A percentile compares a stretch with the other conserved stretches of the same genome.
Evolutionary conservation across 768 basidiomycete genomes (phyloP).

Genomic region (Cyclocybe aegerita): DNA sequence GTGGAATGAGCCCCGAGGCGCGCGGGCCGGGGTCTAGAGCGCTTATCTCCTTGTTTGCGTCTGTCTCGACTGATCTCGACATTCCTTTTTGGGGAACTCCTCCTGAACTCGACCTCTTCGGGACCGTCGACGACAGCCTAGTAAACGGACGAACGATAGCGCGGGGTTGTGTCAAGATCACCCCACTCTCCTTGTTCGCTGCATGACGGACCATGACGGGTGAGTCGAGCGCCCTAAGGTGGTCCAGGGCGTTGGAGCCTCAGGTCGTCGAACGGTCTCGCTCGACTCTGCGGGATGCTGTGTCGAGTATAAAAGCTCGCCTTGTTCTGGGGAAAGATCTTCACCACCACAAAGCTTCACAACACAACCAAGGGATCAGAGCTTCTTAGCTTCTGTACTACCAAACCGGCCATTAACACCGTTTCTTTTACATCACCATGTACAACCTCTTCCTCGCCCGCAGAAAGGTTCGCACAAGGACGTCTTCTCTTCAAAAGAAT

Average conservation of each 20-base stretch:
- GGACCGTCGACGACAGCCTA: background rate
- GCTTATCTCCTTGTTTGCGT: background rate
- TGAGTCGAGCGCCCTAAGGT: background rate
- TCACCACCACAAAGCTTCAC: background rate
- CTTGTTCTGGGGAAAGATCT: background rate
- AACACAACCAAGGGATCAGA: background rate
- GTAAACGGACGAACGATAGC: background rate
- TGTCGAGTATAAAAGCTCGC: background rate
- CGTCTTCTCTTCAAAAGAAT: background rate
- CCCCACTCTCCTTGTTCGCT: background rate
- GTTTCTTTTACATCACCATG: constrained; percentile 11
- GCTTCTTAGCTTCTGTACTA: background rate
- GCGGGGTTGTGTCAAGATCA: background rate
- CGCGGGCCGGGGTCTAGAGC: constrained; percentile 2
- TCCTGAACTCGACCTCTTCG: background rate
- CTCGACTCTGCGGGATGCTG: background rate
- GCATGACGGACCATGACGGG: too few species aligned
- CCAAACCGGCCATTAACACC: constrained; percentile 1
- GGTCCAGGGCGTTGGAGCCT: background rate
- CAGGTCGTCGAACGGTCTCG: constrained; percentile 6
- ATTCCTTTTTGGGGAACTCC: background rate
- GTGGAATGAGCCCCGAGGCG: background rate
- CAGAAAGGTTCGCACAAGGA: constrained; percentile 21
- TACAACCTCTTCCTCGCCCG: constrained; percentile 24
- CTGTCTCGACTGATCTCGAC: constrained; percentile 11